phyloP scores from a whole-genome alignment of 306 rosid species.

The Luffa aegyptiaca region DNA sequence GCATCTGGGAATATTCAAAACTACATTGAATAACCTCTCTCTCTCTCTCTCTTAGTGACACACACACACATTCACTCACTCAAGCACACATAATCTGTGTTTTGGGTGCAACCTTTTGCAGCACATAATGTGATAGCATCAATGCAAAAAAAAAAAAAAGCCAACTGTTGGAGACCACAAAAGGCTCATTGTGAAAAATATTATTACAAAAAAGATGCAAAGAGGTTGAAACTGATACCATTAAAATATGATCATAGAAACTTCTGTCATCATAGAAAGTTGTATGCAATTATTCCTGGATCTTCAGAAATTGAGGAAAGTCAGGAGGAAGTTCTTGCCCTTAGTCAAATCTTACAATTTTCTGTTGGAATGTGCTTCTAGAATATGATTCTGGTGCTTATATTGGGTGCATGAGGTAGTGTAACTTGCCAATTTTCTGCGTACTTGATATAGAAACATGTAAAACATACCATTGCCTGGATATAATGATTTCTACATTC shows the following conservation, averaged over 20 bases:
- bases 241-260: background rate
- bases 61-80: background rate
- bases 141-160: background rate
- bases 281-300: background rate
- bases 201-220: background rate
- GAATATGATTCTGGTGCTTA: background rate
- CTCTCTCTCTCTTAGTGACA: background rate
- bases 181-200: background rate
- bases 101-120: background rate
- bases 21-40: constrained; percentile 7
- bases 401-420: background rate
- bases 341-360: background rate
- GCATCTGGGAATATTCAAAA: constrained; percentile 20
- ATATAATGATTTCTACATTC: background rate
- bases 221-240: background rate
- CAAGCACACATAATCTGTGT: background rate
- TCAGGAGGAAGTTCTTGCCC: background rate
- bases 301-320: background rate
- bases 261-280: background rate
- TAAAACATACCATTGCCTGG: background rate
- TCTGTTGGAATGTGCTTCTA: background rate
- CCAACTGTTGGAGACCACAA: background rate
- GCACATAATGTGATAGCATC: background rate
- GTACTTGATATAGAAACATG: background rate
- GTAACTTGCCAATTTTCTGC: background rate